A percentile compares a stretch with the other conserved stretches of the same genome.
phyloP scores from a whole-genome alignment of 495 filamentous ascomycete genomes.

The Talaromyces proteolyticus region DNA sequence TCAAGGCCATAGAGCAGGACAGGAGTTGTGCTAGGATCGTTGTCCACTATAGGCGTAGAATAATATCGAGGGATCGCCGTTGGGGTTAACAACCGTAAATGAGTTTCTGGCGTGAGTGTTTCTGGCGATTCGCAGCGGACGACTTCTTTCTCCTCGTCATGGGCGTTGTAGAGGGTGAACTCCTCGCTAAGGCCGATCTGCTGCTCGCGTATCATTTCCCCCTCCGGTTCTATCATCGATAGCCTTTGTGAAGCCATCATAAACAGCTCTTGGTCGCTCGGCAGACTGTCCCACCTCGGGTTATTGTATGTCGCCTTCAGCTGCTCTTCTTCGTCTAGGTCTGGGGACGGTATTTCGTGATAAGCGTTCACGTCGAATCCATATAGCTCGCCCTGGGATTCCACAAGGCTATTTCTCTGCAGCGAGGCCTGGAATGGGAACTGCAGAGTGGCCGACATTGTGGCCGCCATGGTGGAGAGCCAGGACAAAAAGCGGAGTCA shows the following conservation, averaged over 20 bases:
- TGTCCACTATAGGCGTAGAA: constrained; percentile 29
- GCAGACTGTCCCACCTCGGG: neutral
- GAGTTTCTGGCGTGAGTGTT: neutral
- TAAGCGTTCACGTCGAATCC: neutral
- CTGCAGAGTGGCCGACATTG: constrained; percentile 3
- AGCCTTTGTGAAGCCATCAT: neutral
- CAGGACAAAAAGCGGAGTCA: neutral
- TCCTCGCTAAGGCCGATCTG: neutral
- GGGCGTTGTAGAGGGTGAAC: neutral
- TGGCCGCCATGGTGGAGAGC: constrained; percentile 2
- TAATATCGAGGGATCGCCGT: constrained; percentile 27
- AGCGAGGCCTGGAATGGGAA: constrained; percentile 6
- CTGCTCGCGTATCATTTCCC: neutral
- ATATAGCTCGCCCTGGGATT: neutral
- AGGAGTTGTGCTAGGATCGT: constrained; percentile 25
- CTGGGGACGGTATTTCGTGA: neutral
- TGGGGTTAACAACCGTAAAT: neutral
- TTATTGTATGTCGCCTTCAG: neutral
- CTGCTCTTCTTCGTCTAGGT: neutral
- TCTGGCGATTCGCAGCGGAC: neutral
- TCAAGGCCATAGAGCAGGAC: constrained; percentile 33
- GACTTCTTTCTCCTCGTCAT: neutral
- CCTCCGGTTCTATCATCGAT: neutral
- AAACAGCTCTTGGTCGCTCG: neutral
- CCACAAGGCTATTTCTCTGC: neutral